Percentiles rank a stretch among this genome's conserved stretches.
These are phyloP conservation scores for Corynascus novoguineensis DNA, from an alignment of 495 filamentous ascomycete genomes.

Conservation along the genomic window DNA sequence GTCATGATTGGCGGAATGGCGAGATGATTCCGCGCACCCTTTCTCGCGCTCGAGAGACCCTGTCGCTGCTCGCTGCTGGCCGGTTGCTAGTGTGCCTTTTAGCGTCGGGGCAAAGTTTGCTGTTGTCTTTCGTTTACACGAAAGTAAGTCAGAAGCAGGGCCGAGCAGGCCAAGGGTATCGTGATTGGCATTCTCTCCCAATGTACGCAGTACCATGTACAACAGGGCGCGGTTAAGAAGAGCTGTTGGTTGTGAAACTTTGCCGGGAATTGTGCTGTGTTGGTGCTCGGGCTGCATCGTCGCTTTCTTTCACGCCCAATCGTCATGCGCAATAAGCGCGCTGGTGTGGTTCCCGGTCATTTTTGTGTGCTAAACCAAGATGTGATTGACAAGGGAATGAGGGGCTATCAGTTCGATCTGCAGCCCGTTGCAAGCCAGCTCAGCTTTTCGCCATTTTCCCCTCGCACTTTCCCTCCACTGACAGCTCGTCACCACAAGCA, in stretches of 20 bases:
- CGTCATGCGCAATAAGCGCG: constrained; percentile 13
- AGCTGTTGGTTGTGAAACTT: constrained; percentile 7
- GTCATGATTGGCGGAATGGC: constrained; percentile 9
- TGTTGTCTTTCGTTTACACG: too few relatives aligned
- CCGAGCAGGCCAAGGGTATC: too few relatives aligned
- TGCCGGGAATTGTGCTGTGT: constrained; percentile 4
- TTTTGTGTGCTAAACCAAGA: background rate
- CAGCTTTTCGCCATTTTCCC: background rate
- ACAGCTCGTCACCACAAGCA: constrained; percentile 4
- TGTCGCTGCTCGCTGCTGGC: background rate
- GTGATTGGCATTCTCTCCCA: too few relatives aligned
- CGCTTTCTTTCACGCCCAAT: constrained; percentile 3
- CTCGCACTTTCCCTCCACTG: background rate
- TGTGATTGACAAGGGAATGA: background rate
- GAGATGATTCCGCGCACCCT: background rate
- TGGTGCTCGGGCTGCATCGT: constrained; percentile 3
- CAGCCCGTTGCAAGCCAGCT: background rate
- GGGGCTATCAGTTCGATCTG: constrained; percentile 1
- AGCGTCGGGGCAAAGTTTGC: background rate
- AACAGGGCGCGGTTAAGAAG: background rate
- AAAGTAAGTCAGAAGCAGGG: too few relatives aligned
- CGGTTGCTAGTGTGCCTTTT: background rate
- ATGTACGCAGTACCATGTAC: background rate
- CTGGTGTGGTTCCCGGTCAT: background rate
- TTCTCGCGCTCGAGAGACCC: background rate